These are phyloP conservation scores for Diplodia intermedia DNA, from an alignment of 2,329 filamentous ascomycete genomes.

Conservation along the genomic window DNA sequence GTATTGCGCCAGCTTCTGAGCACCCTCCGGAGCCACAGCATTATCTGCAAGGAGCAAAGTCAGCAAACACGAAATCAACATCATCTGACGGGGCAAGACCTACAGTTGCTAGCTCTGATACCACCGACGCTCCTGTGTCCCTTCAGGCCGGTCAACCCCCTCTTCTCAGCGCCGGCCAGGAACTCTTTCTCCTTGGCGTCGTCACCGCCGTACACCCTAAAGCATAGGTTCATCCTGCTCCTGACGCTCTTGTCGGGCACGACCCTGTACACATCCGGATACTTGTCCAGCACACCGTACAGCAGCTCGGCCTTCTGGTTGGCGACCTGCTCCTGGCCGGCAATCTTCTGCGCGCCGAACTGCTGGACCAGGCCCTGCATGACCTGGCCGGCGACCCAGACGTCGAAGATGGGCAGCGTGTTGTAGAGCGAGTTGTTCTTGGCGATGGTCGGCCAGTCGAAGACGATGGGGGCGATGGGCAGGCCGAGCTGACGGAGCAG, in stretches of 20 bases:
- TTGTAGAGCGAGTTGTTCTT: conserved; percentile 98
- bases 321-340: conserved; percentile 76
- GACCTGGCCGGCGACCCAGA: conserved; percentile 89
- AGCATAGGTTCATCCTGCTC: conserved; percentile 95
- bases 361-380: conserved; percentile 74
- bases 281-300: conserved; percentile 77
- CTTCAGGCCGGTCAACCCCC: conserved; percentile 79
- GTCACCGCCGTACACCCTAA: conserved; percentile 72
- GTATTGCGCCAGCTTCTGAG: conserved; percentile 71
- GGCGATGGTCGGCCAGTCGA: conserved; percentile 83
- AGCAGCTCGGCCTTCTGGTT: conserved; percentile 77
- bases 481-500: conserved; percentile 77
- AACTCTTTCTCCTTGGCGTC: conserved; percentile 81
- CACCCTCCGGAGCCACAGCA: conserved; percentile 72
- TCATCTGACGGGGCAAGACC: conserved; percentile 37
- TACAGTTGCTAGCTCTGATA: conserved; percentile 81
- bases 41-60: conserved; percentile 63
- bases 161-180: conserved; percentile 71
- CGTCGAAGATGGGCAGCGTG: conserved; percentile 92
- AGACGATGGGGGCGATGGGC: conserved; percentile 78
- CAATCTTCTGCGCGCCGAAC: conserved; percentile 71
- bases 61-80: conserved; percentile 25
- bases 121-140: conserved; percentile 88
- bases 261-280: conserved; percentile 75
- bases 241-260: conserved; percentile 77